Evolutionary conservation across 441 rosid genomes (phyloP).

Genomic region (Pelargonium myrrhifolium): DNA sequence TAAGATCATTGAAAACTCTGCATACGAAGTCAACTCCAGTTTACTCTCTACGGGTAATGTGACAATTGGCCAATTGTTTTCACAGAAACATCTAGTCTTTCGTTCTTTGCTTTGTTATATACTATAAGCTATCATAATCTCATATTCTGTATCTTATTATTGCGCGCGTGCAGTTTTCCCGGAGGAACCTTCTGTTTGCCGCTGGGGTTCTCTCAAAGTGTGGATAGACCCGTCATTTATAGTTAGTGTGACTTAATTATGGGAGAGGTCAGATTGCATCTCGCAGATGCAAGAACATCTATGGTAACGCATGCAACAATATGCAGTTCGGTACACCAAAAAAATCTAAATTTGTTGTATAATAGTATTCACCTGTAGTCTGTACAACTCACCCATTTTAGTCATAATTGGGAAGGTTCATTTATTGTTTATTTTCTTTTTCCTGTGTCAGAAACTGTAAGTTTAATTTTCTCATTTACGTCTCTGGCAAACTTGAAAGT

Average conservation of each 20-base stretch:
- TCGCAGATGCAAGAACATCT: background rate
- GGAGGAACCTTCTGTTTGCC: slow-evolving; percentile 77
- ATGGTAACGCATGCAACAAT: background rate
- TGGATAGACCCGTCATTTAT: background rate
- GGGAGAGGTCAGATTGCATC: background rate
- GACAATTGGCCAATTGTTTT: background rate
- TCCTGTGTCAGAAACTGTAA: background rate
- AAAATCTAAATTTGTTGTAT: background rate
- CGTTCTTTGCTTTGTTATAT: background rate
- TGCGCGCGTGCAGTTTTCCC: slow-evolving; percentile 54
- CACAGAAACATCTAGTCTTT: background rate
- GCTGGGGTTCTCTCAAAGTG: slow-evolving; percentile 68
- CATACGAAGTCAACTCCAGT: slow-evolving; percentile 86
- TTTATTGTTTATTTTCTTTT: background rate
- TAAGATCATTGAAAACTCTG: slow-evolving; percentile 71
- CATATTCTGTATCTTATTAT: background rate
- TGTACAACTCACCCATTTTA: background rate
- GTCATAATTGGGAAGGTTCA: background rate
- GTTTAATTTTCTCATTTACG: no score
- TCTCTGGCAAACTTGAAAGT: no score
- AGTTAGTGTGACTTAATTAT: background rate
- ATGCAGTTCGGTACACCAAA: background rate
- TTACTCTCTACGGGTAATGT: slow-evolving; percentile 54
- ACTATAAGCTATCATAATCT: background rate
- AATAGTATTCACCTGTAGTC: background rate